Percentiles rank a stretch among this genome's conserved stretches.
These are phyloP conservation scores for Xylaria arbuscula DNA, from an alignment of 2,329 filamentous ascomycete genomes.

Conservation along the genomic window DNA sequence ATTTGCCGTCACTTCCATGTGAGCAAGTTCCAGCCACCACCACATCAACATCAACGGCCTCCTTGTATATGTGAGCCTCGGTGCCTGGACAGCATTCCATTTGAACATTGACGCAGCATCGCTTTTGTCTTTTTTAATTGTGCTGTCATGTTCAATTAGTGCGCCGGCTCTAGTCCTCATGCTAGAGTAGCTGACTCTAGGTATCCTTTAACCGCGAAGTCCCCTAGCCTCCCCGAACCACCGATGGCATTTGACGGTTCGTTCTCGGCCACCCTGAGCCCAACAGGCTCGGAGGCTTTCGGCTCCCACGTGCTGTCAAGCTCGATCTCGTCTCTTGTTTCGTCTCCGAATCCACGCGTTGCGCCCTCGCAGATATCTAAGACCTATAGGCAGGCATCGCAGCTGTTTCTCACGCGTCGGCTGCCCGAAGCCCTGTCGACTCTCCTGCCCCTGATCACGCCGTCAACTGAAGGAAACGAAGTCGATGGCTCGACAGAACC, in stretches of 20 bases:
- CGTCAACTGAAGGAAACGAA: slow-evolving; percentile 59
- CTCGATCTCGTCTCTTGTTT: slow-evolving; percentile 76
- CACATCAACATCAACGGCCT: slow-evolving; percentile 16
- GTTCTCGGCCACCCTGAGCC: slow-evolving; percentile 58
- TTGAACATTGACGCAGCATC: slow-evolving; percentile 6
- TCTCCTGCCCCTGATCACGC: slow-evolving; percentile 82
- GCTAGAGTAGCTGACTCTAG: slow-evolving; percentile 29
- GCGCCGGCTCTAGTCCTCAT: slow-evolving; percentile 21
- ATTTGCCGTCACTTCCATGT: slow-evolving; percentile 32
- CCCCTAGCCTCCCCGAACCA: slow-evolving; percentile 12
- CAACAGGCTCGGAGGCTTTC: slow-evolving; percentile 60
- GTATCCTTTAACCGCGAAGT: slow-evolving; percentile 9
- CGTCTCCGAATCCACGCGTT: slow-evolving; percentile 69
- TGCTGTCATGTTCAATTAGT: slow-evolving; percentile 21
- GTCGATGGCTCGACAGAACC: slow-evolving; percentile 61
- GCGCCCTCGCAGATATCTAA: slow-evolving; percentile 82
- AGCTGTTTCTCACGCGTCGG: slow-evolving; percentile 93
- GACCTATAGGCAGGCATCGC: slow-evolving; percentile 92
- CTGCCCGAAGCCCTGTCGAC: slow-evolving; percentile 89
- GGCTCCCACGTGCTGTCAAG: slow-evolving; percentile 66
- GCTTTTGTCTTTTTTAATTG: background rate
- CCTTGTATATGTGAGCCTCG: slow-evolving; percentile 13
- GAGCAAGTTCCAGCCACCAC: slow-evolving; percentile 27
- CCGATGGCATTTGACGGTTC: slow-evolving; percentile 58
- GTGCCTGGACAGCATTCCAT: slow-evolving; percentile 2